Evolutionary conservation across 176 grass and related monocot species (phyloP).

Genomic region (Alloteropsis semialata): DNA sequence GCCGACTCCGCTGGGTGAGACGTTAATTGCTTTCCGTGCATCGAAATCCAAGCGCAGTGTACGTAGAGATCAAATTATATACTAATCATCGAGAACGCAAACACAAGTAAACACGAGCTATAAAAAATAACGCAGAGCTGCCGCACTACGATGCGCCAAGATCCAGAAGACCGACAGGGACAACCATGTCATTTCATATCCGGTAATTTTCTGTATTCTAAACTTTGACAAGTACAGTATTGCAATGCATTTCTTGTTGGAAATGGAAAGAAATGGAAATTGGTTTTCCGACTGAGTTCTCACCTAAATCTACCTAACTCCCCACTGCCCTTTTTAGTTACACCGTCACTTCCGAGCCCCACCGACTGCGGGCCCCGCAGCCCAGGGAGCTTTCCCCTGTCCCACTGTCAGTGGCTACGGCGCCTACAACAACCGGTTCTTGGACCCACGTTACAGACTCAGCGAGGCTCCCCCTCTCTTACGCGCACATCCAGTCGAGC

Average conservation of each 20-base stretch:
- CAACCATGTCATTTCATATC: not conserved
- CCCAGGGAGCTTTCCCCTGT: not conserved
- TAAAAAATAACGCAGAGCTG: not conserved
- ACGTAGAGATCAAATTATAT: not conserved
- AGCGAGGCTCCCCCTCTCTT: not conserved
- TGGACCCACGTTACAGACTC: slow-evolving; percentile 12
- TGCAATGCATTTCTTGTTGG: not conserved
- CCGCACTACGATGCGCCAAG: not conserved
- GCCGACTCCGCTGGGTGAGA: not conserved
- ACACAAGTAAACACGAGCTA: slow-evolving; percentile 6
- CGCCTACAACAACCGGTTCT: not conserved
- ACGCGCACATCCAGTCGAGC: slow-evolving; percentile 10
- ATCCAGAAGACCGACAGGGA: slow-evolving; percentile 23
- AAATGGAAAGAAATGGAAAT: not conserved
- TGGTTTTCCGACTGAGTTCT: not conserved
- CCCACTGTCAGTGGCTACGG: not conserved
- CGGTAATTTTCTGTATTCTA: not conserved
- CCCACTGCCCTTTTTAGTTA: not conserved
- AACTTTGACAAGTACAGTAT: no score
- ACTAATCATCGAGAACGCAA: not conserved
- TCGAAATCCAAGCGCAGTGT: not conserved
- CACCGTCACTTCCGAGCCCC: slow-evolving; percentile 3
- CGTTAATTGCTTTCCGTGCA: not conserved
- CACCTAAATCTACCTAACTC: slow-evolving; percentile 35
- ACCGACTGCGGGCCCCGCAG: slow-evolving; percentile 9